Base-by-base conservation (phyloP, 2,329 filamentous ascomycete species). In the Fusarium algeriense region DNA sequence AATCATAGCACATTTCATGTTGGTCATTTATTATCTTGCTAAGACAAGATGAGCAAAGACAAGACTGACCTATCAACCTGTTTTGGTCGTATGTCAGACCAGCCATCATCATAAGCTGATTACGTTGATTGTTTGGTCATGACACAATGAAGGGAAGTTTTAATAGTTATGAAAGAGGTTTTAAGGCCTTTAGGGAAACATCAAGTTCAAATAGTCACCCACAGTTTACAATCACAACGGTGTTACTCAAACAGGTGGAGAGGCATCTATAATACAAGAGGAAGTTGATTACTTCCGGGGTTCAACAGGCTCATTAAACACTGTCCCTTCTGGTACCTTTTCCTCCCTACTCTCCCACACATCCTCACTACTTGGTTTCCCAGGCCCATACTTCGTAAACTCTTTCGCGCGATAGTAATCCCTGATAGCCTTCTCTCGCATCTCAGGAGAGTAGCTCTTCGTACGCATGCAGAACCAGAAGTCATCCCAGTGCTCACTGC, bases 381-480 rank as follows among this genome's bases (percentile, higher is more conserved):
- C 89, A 17, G 85, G 80, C 19, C 82, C 89, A 80, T 94, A 92
- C 79, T 90, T 92, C 41, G 87, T 88, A 67, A 85, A 81, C 77
- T 89, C 86, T 80, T 91, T 92, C 71, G 88, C 85, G 69, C 89
- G 85, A 81, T 95, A 93, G 81, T 91, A 89, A 50, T 89, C 89
- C 66, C 85, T 85, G 60, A 97, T 87, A 74, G 86, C 85, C 56
- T 85, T 87, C 65, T 88, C 89, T 75, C 89, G 89, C 73, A 89
- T 83, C 45, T 86, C 82, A 28, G 88, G 87, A 1, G 86, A 81
- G 77, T 90, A 90, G 4, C 87, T 86, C 76, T 92, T 90, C 40
- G 90, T 91, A 71, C 93, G 91, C 95, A 98, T 98, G 85, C 96
- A 99, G 83, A 98, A 95, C 93, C 95, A 97, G 82, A 97, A 98